phyloP scores from a whole-genome alignment of 768 basidiomycete genomes.

The Myochromella boudieri region DNA sequence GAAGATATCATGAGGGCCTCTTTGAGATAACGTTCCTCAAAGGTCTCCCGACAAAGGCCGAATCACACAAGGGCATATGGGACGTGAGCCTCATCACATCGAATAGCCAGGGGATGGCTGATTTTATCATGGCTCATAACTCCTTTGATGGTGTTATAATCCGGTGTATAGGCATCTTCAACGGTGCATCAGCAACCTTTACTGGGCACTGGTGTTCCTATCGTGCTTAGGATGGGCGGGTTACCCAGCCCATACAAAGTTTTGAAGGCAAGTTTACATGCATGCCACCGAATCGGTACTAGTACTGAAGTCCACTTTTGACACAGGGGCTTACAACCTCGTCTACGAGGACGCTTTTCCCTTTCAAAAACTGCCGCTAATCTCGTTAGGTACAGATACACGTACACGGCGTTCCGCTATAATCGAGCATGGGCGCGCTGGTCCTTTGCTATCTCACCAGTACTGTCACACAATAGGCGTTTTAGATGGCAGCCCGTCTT shows the following conservation, averaged over 20 bases:
- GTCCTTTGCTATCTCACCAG: not conserved
- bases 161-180: not conserved
- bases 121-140: not conserved
- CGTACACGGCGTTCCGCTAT: not conserved
- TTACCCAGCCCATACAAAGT: too few relatives aligned
- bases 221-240: too few relatives aligned
- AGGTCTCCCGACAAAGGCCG: too few relatives aligned
- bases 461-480: not conserved
- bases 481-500: not conserved
- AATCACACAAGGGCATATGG: not conserved
- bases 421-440: not conserved
- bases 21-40: too few relatives aligned
- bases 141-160: conserved; percentile 2
- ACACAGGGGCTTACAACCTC: not conserved
- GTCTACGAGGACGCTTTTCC: not conserved
- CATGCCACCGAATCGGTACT: not conserved
- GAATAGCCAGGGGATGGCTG: not conserved
- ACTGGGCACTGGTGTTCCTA: conserved; percentile 4
- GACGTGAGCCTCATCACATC: not conserved
- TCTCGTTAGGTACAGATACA: conserved; percentile 1
- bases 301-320: not conserved
- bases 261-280: too few relatives aligned
- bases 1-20: too few relatives aligned
- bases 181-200: not conserved
- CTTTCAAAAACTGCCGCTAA: conserved; percentile 1